Evolutionary conservation across 371 early-diverging fungal species (phyloP), one percentile per base, ranked within the genome.

Genomic region (Syncephalastrum contaminatum): DNA sequence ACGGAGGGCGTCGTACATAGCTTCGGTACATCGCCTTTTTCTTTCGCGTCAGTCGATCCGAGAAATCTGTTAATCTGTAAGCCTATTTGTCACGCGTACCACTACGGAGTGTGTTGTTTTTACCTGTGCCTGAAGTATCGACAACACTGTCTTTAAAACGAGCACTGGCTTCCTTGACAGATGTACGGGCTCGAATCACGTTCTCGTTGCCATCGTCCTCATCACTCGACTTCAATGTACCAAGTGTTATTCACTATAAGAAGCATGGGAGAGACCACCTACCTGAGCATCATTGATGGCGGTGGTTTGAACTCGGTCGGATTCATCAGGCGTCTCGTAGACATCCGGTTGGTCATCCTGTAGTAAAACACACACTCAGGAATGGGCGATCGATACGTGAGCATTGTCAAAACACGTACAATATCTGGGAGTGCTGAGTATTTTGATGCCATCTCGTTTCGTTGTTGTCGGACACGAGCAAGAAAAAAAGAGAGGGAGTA

Each of bases 291-390:
- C 88, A 54, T 72, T 70, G 36, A 76, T 72, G n/a, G 68, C 69
- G 21, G 71, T 64, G 24, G 79, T 19, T 14, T 45, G 77, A 15
- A 63, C 50, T 40, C 70, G 79, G 25, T 72, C 78, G 16, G 55
- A 56, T 22, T 70, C 75, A 62, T 90, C 94, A n/a, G 88, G 79
- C 5, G 92, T 91, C 59, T 93, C 94, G 68, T 87, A 92, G 52
- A 91, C 87, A 78, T 93, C 94, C 30, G 88, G 91, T 63, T 89
- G 89, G 56, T 85, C 87, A 63, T 86, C 86, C 86, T 88, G 60
- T 48, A 20, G 16, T 48, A 13, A 45, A 25, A 18, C 20, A 15
- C 6, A 54, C 18, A 20, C 18, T 41, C 14, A 19, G 44, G n/a
- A 14, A 15, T 45, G 19, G 13, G 20, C 25, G 36, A 16, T 22